Evolutionary conservation across 2,329 filamentous ascomycete genomes (phyloP).

Genomic region (Fragosphaeria purpurea): DNA sequence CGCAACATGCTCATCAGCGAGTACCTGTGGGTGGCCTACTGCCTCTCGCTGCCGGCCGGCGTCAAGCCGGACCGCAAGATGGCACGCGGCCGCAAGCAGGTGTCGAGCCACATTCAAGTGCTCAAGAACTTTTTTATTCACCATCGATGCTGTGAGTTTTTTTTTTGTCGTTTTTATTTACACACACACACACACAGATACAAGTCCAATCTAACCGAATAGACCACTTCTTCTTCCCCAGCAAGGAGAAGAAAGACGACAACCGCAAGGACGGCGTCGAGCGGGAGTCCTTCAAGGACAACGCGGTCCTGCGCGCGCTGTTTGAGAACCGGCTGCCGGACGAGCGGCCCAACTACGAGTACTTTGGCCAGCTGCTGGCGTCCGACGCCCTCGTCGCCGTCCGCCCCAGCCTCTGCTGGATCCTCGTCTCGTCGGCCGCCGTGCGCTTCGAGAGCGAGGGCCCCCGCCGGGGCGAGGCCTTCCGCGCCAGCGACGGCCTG

Average conservation of each 20-base stretch:
- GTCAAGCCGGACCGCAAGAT: slow-evolving; percentile 37
- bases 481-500: slow-evolving; percentile 30
- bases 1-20: slow-evolving; percentile 62
- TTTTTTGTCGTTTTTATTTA: slow-evolving; percentile 9
- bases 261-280: slow-evolving; percentile 27
- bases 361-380: slow-evolving; percentile 46
- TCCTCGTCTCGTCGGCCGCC: slow-evolving; percentile 45
- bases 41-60: slow-evolving; percentile 34
- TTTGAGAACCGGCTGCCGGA: slow-evolving; percentile 47
- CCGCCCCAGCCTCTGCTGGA: slow-evolving; percentile 48
- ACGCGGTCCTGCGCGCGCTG: slow-evolving; percentile 52
- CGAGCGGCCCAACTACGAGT: slow-evolving; percentile 52
- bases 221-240: slow-evolving; percentile 53
- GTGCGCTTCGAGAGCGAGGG: slow-evolving; percentile 40
- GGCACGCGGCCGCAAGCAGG: slow-evolving; percentile 45
- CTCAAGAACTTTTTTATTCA: slow-evolving; percentile 56
- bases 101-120: slow-evolving; percentile 63
- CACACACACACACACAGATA: background rate
- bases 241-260: slow-evolving; percentile 44
- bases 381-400: slow-evolving; percentile 44
- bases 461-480: slow-evolving; percentile 20
- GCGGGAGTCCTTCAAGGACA: slow-evolving; percentile 52
- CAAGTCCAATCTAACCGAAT: background rate
- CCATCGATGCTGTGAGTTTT: slow-evolving; percentile 50
- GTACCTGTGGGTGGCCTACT: slow-evolving; percentile 51